phyloP scores from a whole-genome alignment of 2,329 filamentous ascomycete species.

The Sporothrix pseudoabietina region DNA sequence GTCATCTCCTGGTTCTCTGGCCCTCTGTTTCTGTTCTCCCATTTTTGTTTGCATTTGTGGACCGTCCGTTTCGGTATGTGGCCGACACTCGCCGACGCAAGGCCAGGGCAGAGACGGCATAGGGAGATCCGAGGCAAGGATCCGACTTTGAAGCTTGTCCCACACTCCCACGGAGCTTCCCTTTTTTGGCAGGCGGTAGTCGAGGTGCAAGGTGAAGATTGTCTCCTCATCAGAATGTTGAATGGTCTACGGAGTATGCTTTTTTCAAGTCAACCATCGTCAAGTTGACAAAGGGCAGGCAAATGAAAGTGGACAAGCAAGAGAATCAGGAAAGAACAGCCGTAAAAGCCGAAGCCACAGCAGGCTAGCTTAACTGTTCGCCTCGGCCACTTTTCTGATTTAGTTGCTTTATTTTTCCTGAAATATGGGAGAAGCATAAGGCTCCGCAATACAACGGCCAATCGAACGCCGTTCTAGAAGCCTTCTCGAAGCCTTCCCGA shows the following conservation, averaged over 20 bases:
- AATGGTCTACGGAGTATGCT: neutral
- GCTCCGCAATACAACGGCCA: neutral
- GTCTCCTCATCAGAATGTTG: neutral
- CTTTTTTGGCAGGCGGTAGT: slow-evolving; percentile 2
- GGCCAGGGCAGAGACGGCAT: slow-evolving; percentile 9
- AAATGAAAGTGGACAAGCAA: neutral
- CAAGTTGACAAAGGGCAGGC: neutral
- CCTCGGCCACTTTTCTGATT: neutral
- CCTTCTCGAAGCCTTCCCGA: slow-evolving; percentile 20
- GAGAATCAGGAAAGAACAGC: slow-evolving; percentile 1
- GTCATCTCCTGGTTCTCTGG: neutral
- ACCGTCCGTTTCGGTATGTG: slow-evolving; percentile 19
- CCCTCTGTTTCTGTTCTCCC: neutral
- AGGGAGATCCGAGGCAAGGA: slow-evolving; percentile 10
- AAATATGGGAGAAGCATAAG: neutral
- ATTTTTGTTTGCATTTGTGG: neutral
- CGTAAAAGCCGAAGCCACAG: neutral
- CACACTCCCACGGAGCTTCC: slow-evolving; percentile 8
- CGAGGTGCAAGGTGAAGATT: neutral
- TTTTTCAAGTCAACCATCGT: neutral
- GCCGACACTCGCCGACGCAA: slow-evolving; percentile 18
- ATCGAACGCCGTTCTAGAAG: slow-evolving; percentile 17
- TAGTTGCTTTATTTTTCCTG: neutral
- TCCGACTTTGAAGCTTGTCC: neutral
- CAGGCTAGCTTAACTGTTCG: neutral